Conservation (phyloP, 2,329 filamentous ascomycete species). For the Didymosphaeria variabile region DNA sequence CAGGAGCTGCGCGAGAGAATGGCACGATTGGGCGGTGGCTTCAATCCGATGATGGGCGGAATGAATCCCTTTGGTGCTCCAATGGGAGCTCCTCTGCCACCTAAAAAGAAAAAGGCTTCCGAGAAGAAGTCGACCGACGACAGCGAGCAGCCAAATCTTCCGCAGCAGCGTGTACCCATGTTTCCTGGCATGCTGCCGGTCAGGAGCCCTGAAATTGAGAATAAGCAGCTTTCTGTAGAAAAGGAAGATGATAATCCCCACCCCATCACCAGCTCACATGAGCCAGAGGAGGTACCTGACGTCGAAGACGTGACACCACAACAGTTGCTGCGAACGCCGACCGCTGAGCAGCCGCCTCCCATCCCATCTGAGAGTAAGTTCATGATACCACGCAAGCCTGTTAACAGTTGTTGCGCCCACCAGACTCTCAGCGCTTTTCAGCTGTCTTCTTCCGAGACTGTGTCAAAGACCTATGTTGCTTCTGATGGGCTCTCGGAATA, state of each 20-base stretch:
- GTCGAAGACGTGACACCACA: slow-evolving; percentile 62
- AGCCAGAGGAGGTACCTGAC: slow-evolving; percentile 61
- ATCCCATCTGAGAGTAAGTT: slow-evolving; percentile 62
- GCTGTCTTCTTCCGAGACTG: slow-evolving; percentile 37
- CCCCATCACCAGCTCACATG: slow-evolving; percentile 53
- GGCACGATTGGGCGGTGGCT: slow-evolving; percentile 95
- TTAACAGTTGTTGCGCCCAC: slow-evolving; percentile 26
- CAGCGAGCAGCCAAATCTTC: slow-evolving; percentile 38
- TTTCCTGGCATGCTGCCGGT: slow-evolving; percentile 74
- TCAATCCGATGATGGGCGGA: slow-evolving; percentile 80
- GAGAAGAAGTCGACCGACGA: slow-evolving; percentile 51
- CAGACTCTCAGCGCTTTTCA: slow-evolving; percentile 34
- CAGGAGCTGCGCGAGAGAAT: slow-evolving; percentile 93
- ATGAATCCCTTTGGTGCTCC: slow-evolving; percentile 81
- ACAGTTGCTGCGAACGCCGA: slow-evolving; percentile 51
- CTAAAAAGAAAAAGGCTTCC: slow-evolving; percentile 60
- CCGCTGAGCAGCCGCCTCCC: slow-evolving; percentile 53
- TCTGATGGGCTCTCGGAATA: slow-evolving; percentile 47
- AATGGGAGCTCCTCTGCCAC: slow-evolving; percentile 58
- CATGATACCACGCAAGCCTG: slow-evolving; percentile 49
- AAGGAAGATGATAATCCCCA: slow-evolving; percentile 60
- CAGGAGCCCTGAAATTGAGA: slow-evolving; percentile 58
- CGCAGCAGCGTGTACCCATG: slow-evolving; percentile 60
- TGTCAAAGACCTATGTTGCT: slow-evolving; percentile 44
- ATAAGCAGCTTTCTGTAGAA: slow-evolving; percentile 55